Conservation (phyloP, 1,139 yeast species). For the Martiniozyma asiatica region DNA sequence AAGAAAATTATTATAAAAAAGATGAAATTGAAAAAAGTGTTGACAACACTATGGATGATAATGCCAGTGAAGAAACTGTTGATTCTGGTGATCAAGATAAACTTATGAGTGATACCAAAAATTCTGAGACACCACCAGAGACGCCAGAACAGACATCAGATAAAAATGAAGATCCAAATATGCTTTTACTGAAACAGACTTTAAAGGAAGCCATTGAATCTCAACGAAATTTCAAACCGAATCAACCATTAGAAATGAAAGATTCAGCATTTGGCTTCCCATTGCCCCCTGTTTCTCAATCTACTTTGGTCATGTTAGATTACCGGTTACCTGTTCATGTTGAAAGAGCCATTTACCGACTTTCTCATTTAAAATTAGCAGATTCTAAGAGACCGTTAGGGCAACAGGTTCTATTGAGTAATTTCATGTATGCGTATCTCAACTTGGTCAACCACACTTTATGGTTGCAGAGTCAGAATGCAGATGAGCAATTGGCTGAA, state of each 20-base stretch:
- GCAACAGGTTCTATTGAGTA: slow-evolving; percentile 85
- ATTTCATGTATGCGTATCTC: slow-evolving; percentile 95
- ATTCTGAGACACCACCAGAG: neutral
- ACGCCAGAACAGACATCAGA: neutral
- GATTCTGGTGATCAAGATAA: slow-evolving; percentile 7
- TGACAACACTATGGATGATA: too few species aligned
- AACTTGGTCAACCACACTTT: slow-evolving; percentile 85
- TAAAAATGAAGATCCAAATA: slow-evolving; percentile 9
- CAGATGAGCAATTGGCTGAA: neutral
- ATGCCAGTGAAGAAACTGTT: too few species aligned
- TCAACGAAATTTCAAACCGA: slow-evolving; percentile 27
- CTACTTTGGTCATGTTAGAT: slow-evolving; percentile 69
- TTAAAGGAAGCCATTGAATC: slow-evolving; percentile 15
- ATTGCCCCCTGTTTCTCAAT: slow-evolving; percentile 63
- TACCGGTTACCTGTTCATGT: slow-evolving; percentile 88
- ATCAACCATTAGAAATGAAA: slow-evolving; percentile 66
- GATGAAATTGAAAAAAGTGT: too few species aligned
- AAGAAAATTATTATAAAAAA: neutral
- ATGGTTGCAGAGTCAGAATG: slow-evolving; percentile 45
- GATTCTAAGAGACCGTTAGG: slow-evolving; percentile 84
- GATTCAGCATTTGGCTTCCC: slow-evolving; percentile 84
- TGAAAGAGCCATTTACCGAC: slow-evolving; percentile 86
- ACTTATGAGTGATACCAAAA: slow-evolving; percentile 16
- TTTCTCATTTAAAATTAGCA: slow-evolving; percentile 85
- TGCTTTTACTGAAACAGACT: slow-evolving; percentile 16